A percentile compares a stretch with the other conserved stretches of the same genome.
Evolutionary conservation across 1,284 basidiomycete genomes (phyloP).

Genomic region (Naganishia albida): DNA sequence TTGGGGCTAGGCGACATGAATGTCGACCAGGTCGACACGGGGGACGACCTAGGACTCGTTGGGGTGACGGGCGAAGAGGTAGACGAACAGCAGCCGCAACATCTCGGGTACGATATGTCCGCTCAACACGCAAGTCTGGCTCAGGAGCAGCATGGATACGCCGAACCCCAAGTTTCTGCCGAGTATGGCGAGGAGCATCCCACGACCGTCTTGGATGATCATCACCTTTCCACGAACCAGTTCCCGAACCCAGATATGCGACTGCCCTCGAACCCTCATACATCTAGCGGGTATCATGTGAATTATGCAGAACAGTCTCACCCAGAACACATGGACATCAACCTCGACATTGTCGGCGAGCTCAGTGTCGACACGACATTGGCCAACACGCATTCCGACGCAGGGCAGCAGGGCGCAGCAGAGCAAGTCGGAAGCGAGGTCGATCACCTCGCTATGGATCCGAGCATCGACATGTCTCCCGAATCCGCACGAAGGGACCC

Average conservation of each 20-base stretch:
- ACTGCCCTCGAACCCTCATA: conserved; percentile 18
- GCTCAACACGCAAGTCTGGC: conserved; percentile 16
- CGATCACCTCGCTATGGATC: conserved; percentile 19
- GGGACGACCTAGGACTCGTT: conserved; percentile 18
- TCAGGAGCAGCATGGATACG: conserved; percentile 22
- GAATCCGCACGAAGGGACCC: conserved; percentile 10
- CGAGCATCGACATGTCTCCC: neutral
- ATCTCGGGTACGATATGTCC: conserved; percentile 21
- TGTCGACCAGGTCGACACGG: conserved; percentile 18
- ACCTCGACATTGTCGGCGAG: conserved; percentile 19
- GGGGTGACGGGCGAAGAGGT: conserved; percentile 13
- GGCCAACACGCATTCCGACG: conserved; percentile 3
- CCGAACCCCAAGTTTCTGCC: conserved; percentile 13
- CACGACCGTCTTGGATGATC: conserved; percentile 18
- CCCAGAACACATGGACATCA: conserved; percentile 22
- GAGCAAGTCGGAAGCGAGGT: conserved; percentile 2
- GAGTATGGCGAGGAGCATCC: conserved; percentile 18
- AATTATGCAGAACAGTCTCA: conserved; percentile 11
- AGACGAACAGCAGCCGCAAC: conserved; percentile 20
- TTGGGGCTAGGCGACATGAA: conserved; percentile 19
- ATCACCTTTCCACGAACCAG: conserved; percentile 24
- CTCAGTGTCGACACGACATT: conserved; percentile 19
- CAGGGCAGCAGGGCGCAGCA: neutral
- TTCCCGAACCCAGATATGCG: conserved; percentile 27
- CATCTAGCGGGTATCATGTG: conserved; percentile 4